These are phyloP conservation scores for Arthrobotrys sphaeroides DNA, from an alignment of 2,329 filamentous ascomycete genomes.

Conservation along the genomic window DNA sequence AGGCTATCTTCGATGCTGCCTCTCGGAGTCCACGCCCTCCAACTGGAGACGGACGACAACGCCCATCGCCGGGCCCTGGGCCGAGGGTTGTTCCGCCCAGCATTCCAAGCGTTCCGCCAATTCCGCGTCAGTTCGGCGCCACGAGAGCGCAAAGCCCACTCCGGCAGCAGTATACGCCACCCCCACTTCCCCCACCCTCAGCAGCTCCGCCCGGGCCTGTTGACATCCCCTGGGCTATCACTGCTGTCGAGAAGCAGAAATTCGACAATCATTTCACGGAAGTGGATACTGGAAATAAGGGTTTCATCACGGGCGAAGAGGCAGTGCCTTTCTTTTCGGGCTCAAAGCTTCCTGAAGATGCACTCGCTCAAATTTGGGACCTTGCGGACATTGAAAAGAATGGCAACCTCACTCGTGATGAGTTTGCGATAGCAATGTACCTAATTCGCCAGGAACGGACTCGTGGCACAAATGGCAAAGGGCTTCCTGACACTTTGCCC, in stretches of 20 bases:
- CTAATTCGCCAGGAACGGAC: conserved; percentile 89
- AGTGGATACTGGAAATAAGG: conserved; percentile 81
- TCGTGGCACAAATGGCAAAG: conserved; percentile 65
- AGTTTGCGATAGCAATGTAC: conserved; percentile 98
- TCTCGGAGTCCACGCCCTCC: conserved; percentile 70
- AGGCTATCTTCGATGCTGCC: conserved; percentile 89
- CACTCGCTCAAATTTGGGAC: conserved; percentile 94
- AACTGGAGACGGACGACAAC: conserved; percentile 59
- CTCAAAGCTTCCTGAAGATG: conserved; percentile 86
- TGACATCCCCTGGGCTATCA: conserved; percentile 81
- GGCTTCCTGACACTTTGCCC: conserved; percentile 80
- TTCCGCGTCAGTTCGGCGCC: conserved; percentile 80
- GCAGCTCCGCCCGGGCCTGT: conserved; percentile 61
- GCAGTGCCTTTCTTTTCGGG: conserved; percentile 94
- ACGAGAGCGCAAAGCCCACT: conserved; percentile 70
- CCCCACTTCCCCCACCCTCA: conserved; percentile 63
- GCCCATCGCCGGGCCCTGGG: conserved; percentile 65
- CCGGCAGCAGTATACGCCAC: conserved; percentile 65
- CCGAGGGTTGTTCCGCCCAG: conserved; percentile 65
- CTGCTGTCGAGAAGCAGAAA: conserved; percentile 80
- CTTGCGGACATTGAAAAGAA: conserved; percentile 92
- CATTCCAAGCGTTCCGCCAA: conserved; percentile 68
- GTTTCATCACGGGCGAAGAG: conserved; percentile 91
- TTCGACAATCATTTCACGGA: conserved; percentile 87
- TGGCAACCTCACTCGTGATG: conserved; percentile 83